Conservation (phyloP, 768 basidiomycete species). For the Lactarius psammicola region DNA sequence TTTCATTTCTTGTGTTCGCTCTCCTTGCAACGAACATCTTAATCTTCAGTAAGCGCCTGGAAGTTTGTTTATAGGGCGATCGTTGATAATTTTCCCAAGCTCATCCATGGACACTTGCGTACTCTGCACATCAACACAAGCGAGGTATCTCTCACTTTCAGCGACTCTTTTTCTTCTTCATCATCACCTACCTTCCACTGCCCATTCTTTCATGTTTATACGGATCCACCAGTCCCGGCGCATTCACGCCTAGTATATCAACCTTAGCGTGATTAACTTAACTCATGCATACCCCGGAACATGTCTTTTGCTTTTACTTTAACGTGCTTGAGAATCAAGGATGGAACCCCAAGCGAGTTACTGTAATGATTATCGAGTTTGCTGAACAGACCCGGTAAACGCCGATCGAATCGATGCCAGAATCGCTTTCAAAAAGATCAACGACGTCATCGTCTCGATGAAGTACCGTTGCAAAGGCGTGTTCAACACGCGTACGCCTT, state of each 20-base stretch:
- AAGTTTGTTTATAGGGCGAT: not conserved
- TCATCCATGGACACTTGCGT: conserved; percentile 1
- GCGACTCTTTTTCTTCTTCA: conserved; percentile 2
- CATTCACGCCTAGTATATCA: conserved; percentile 23
- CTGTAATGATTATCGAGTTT: not conserved
- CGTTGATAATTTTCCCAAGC: conserved; percentile 1
- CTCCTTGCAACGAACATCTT: conserved; percentile 4
- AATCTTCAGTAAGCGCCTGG: not conserved
- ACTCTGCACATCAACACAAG: conserved; percentile 9
- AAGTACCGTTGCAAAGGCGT: not conserved
- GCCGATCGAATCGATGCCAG: not conserved
- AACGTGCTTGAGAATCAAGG: not conserved
- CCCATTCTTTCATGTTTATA: conserved; percentile 15
- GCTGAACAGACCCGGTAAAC: not conserved
- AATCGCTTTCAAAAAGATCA: not conserved
- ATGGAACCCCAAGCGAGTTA: not conserved
- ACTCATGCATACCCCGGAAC: conserved; percentile 22
- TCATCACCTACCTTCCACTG: conserved; percentile 2
- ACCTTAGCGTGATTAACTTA: conserved; percentile 24
- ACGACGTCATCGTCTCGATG: conserved; percentile 18
- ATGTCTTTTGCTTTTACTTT: not conserved
- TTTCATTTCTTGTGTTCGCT: conserved; percentile 10
- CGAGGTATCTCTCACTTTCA: conserved; percentile 5
- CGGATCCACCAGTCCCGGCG: conserved; percentile 22
- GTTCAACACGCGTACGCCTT: not conserved